Evolutionary conservation across 1,284 basidiomycete genomes (phyloP).

Genomic region (Microbotryomycetes sp.): DNA sequence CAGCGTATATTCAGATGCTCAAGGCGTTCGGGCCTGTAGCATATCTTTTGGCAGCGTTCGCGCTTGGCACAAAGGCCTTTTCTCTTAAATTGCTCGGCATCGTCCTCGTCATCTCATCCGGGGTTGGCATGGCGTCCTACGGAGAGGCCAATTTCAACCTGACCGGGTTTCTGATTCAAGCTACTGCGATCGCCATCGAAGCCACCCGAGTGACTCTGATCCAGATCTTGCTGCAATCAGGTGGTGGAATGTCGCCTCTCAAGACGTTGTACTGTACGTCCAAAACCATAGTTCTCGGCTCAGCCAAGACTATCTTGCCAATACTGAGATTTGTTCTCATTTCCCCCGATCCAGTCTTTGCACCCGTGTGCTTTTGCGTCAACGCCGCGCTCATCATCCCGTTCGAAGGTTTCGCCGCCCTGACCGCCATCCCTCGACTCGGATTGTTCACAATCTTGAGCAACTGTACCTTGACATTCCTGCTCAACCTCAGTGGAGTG

Average conservation of each 20-base stretch:
- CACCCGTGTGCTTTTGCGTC: conserved; percentile 18
- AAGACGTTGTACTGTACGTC: conserved; percentile 22
- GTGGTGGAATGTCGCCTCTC: conserved; percentile 26
- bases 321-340: conserved; percentile 3
- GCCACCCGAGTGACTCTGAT: conserved; percentile 33
- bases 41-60: conserved; percentile 29
- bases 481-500: conserved; percentile 27
- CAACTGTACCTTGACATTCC: conserved; percentile 28
- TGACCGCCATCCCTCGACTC: conserved; percentile 16
- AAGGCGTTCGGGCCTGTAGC: conserved; percentile 30
- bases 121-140: conserved; percentile 24
- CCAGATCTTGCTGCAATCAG: conserved; percentile 28
- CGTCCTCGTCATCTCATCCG: conserved; percentile 23
- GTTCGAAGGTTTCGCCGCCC: conserved; percentile 26
- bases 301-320: neutral
- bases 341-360: neutral
- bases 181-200: conserved; percentile 30
- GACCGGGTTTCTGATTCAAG: conserved; percentile 25
- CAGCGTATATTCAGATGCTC: conserved; percentile 15
- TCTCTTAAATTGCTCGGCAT: conserved; percentile 16
- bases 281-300: too few relatives aligned
- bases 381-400: conserved; percentile 25
- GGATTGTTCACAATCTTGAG: conserved; percentile 14
- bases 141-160: conserved; percentile 21
- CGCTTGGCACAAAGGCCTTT: conserved; percentile 23